Percentiles rank a stretch among this genome's conserved stretches.
Conservation (phyloP, 306 rosid species). For the Vigna angularis region DNA sequence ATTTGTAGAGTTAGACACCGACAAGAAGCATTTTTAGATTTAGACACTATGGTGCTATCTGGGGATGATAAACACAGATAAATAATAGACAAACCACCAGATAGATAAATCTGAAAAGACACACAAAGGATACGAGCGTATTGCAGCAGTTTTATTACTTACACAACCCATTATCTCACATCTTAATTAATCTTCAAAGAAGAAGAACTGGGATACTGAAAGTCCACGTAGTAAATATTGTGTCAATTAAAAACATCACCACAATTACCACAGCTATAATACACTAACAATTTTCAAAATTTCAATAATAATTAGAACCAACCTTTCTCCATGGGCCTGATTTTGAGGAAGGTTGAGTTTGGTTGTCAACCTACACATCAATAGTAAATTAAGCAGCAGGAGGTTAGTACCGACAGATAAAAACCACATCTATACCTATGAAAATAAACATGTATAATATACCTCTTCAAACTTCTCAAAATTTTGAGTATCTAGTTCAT, state of each 20-base stretch:
- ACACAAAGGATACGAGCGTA: background rate
- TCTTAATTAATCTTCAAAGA: constrained; percentile 33
- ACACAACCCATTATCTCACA: constrained; percentile 16
- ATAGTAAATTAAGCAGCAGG: constrained; percentile 36
- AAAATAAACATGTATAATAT: constrained; percentile 29
- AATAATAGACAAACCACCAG: background rate
- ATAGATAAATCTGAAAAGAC: constrained; percentile 6
- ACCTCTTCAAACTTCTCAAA: constrained; percentile 99
- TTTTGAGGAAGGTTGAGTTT: constrained; percentile 79
- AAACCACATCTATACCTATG: constrained; percentile 21
- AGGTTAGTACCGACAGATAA: constrained; percentile 45
- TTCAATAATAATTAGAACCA: constrained; percentile 46
- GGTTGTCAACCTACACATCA: constrained; percentile 68
- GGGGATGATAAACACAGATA: constrained; percentile 16
- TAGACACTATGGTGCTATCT: background rate
- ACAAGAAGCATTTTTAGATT: background rate
- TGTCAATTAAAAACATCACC: constrained; percentile 7
- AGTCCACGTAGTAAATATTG: constrained; percentile 32
- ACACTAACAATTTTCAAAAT: constrained; percentile 26
- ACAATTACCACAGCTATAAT: constrained; percentile 17
- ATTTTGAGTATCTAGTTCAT: constrained; percentile 96
- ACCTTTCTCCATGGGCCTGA: constrained; percentile 99
- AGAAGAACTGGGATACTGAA: constrained; percentile 19
- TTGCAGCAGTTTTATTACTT: background rate
- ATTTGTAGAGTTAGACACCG: background rate